phyloP scores from a whole-genome alignment of 2,329 filamentous ascomycete species.

The Alternaria brassicicola region DNA sequence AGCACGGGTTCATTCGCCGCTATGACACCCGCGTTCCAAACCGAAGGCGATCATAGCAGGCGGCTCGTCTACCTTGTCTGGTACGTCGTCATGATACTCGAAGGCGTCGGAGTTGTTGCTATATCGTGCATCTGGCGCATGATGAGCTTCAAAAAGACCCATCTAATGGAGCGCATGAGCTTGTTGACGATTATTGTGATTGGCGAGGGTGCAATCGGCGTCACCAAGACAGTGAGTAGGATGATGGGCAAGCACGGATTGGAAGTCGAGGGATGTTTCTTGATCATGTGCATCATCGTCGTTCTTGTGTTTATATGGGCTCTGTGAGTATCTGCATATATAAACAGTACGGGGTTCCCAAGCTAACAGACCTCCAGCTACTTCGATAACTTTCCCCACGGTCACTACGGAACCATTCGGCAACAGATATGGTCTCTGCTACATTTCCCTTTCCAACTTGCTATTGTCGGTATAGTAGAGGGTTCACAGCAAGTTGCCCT shows the following conservation, averaged over 20 bases:
- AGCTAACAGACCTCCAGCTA: constrained; percentile 45
- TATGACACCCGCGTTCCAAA: constrained; percentile 44
- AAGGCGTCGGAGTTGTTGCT: constrained; percentile 59
- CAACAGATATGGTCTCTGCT: constrained; percentile 65
- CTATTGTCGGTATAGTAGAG: constrained; percentile 68
- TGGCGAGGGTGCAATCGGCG: constrained; percentile 68
- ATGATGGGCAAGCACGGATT: constrained; percentile 48
- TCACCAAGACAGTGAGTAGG: constrained; percentile 59
- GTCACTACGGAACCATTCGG: constrained; percentile 59
- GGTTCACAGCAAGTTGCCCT: constrained; percentile 64
- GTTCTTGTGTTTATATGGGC: constrained; percentile 65
- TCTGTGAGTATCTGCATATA: constrained; percentile 34
- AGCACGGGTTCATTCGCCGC: constrained; percentile 38
- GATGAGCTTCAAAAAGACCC: constrained; percentile 66
- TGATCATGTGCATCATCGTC: constrained; percentile 47
- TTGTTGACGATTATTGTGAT: constrained; percentile 70
- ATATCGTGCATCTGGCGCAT: constrained; percentile 62
- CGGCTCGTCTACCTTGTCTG: constrained; percentile 42
- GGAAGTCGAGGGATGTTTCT: constrained; percentile 43
- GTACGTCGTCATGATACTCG: constrained; percentile 56
- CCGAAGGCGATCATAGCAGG: constrained; percentile 15
- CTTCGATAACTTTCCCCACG: constrained; percentile 61
- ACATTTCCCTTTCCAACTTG: constrained; percentile 69
- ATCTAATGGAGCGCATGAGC: constrained; percentile 68
- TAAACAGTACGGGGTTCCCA: background rate